phyloP scores from a whole-genome alignment of 139 green algal genomes.

The Bryopsis sp. region DNA sequence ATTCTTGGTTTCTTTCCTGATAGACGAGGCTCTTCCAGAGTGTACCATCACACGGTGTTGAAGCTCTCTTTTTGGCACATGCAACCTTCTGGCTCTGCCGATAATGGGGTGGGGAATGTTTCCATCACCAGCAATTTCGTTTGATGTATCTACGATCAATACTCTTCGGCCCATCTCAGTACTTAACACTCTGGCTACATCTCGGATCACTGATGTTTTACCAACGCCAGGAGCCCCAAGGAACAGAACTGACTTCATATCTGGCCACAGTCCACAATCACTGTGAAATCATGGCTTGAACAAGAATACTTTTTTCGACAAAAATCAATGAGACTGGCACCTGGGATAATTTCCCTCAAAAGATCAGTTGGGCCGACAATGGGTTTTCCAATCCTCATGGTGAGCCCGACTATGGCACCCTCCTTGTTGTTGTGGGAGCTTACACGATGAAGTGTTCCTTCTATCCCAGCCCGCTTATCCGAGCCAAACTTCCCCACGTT shows the following conservation, averaged over 20 bases:
- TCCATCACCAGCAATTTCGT: background rate
- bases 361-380: constrained; percentile 48
- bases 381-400: constrained; percentile 57
- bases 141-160: background rate
- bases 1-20: too few species aligned
- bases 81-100: background rate
- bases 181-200: background rate
- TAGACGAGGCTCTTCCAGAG: too few species aligned
- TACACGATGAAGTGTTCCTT: constrained; percentile 77
- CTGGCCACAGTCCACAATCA: too few species aligned
- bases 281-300: too few species aligned
- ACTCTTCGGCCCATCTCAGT: background rate
- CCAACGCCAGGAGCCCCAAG: background rate
- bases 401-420: constrained; percentile 62
- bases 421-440: constrained; percentile 56
- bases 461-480: constrained; percentile 76
- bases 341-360: constrained; percentile 30
- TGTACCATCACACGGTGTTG: too few species aligned
- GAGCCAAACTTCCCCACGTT: constrained; percentile 49
- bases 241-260: too few species aligned
- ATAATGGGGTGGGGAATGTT: background rate
- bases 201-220: background rate
- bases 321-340: too few species aligned
- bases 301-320: too few species aligned
- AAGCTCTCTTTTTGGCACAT: background rate